These are phyloP conservation scores for Nakaseomyces uthaithaninus DNA, from an alignment of 1,139 yeast species.

Conservation along the genomic window DNA sequence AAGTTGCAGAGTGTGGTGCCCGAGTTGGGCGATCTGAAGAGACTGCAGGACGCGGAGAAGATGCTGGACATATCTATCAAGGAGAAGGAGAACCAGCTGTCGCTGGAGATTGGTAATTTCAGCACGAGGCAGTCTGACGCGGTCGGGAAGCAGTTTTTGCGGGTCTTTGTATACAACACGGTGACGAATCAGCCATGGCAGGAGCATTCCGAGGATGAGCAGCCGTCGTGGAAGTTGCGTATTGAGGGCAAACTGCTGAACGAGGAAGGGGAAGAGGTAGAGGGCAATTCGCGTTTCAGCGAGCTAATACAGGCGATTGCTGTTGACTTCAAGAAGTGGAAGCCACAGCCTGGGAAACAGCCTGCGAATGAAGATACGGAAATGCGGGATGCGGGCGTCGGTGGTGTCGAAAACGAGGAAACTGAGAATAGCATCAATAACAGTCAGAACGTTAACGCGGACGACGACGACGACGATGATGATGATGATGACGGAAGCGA, in stretches of 20 bases:
- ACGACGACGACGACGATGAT: conserved; percentile 8
- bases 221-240: conserved; percentile 65
- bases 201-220: conserved; percentile 19
- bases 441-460: conserved; percentile 8
- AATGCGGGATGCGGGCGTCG: neutral
- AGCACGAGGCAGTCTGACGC: neutral
- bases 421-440: neutral
- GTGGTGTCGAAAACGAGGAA: neutral
- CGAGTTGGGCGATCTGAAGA: conserved; percentile 61
- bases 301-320: conserved; percentile 77
- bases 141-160: conserved; percentile 31
- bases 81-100: conserved; percentile 77
- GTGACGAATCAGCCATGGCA: conserved; percentile 93
- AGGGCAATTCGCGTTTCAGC: conserved; percentile 50
- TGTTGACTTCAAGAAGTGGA: conserved; percentile 50
- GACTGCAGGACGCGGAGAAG: conserved; percentile 68
- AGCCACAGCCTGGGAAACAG: neutral
- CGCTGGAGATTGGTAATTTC: conserved; percentile 37
- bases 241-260: conserved; percentile 76
- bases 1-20: conserved; percentile 58
- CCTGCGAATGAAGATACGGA: neutral
- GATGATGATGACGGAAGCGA: conserved; percentile 8
- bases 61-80: conserved; percentile 72
- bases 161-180: conserved; percentile 78
- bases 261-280: conserved; percentile 34